Percentiles rank a stretch among this genome's conserved stretches.
These are phyloP conservation scores for Fraxinus americana DNA, from an alignment of 257 asterid species.

Conservation along the genomic window DNA sequence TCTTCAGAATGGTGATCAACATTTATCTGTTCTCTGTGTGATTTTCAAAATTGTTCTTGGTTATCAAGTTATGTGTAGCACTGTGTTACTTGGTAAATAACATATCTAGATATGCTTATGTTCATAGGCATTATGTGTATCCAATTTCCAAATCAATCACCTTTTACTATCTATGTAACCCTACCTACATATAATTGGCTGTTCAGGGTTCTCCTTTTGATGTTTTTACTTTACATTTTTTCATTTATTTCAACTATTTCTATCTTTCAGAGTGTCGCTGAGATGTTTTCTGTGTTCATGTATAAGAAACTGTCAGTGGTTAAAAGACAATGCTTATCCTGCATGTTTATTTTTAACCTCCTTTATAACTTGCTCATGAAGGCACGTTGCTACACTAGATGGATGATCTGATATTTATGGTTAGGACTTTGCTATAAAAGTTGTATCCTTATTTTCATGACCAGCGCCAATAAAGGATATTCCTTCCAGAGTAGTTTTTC, in stretches of 20 bases:
- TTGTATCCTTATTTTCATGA: too few relatives aligned
- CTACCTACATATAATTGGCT: not conserved
- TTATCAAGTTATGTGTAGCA: not conserved
- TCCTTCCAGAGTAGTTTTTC: too few relatives aligned
- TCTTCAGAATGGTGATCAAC: slow-evolving; percentile 18
- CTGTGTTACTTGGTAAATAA: not conserved
- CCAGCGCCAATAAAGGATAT: too few relatives aligned
- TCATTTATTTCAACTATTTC: not conserved
- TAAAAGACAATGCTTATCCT: not conserved
- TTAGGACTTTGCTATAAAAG: too few relatives aligned
- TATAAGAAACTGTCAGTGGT: not conserved
- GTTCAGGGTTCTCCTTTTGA: not conserved
- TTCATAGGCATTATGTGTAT: not conserved
- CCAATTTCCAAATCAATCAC: not conserved
- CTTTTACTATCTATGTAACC: not conserved
- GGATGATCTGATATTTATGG: too few relatives aligned
- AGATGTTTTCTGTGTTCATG: not conserved
- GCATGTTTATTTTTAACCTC: too few relatives aligned
- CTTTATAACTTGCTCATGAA: too few relatives aligned
- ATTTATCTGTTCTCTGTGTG: not conserved
- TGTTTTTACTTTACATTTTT: not conserved
- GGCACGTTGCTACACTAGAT: too few relatives aligned
- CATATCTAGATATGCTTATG: not conserved
- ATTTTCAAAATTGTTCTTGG: not conserved
- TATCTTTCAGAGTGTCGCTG: not conserved